Evolutionary conservation across 2,329 filamentous ascomycete species (phyloP).

Genomic region (Thelonectria olida): DNA sequence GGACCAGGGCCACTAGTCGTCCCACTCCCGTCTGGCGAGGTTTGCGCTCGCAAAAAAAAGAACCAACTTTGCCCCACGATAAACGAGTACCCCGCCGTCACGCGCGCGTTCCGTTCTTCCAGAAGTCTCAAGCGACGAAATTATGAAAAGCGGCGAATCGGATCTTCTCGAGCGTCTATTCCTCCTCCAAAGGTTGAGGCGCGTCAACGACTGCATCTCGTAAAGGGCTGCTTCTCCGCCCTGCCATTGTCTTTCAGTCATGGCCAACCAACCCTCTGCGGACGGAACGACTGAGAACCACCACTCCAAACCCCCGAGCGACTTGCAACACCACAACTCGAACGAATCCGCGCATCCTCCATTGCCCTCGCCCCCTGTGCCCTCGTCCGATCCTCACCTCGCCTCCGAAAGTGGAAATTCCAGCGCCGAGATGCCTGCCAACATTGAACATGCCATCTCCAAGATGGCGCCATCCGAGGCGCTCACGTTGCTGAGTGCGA

Average conservation of each 20-base stretch:
- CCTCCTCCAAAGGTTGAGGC: constrained; percentile 35
- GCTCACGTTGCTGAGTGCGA: constrained; percentile 79
- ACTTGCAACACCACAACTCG: constrained; percentile 28
- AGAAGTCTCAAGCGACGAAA: constrained; percentile 34
- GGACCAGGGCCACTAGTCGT: constrained; percentile 39
- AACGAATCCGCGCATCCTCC: constrained; percentile 34
- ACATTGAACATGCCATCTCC: constrained; percentile 71
- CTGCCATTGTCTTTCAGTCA: constrained; percentile 20
- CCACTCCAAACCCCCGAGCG: constrained; percentile 24
- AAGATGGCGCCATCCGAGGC: constrained; percentile 77
- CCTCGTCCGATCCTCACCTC: constrained; percentile 50
- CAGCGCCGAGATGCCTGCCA: constrained; percentile 37
- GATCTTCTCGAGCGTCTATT: constrained; percentile 38
- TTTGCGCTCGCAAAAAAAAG: constrained; percentile 35
- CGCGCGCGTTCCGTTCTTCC: constrained; percentile 11
- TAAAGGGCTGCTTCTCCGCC: constrained; percentile 25
- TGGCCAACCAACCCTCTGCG: constrained; percentile 35
- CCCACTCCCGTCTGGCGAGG: constrained; percentile 35
- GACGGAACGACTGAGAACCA: constrained; percentile 33
- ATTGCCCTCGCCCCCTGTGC: constrained; percentile 54
- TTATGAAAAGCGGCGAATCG: constrained; percentile 39
- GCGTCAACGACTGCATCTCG: constrained; percentile 36
- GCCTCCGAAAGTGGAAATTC: constrained; percentile 28
- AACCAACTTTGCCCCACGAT: constrained; percentile 19
- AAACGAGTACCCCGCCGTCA: constrained; percentile 13